A percentile compares a stretch with the other conserved stretches of the same genome.
These are phyloP conservation scores for Backusella luteola DNA, from an alignment of 192 early-diverging fungal genomes.

Conservation along the genomic window DNA sequence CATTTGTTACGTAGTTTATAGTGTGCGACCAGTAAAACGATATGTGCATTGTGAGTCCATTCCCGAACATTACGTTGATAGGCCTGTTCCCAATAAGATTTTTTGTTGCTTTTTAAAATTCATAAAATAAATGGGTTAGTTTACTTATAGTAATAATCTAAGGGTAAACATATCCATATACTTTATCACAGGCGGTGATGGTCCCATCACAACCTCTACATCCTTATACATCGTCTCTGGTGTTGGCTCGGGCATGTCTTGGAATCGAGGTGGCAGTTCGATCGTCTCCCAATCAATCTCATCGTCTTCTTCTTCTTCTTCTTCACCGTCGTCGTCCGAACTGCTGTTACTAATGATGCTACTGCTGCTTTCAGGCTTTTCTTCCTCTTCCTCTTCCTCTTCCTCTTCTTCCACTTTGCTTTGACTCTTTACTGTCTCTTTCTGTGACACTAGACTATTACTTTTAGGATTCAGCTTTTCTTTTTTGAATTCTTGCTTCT, in stretches of 20 bases:
- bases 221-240: conserved; percentile 29
- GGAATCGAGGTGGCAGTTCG: conserved; percentile 19
- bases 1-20: conserved; percentile 57
- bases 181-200: conserved; percentile 3
- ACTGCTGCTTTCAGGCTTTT: neutral
- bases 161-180: conserved; percentile 2
- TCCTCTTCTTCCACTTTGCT: neutral
- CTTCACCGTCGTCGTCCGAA: neutral
- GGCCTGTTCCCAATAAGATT: conserved; percentile 45
- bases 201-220: conserved; percentile 34
- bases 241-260: neutral
- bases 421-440: neutral
- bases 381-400: neutral
- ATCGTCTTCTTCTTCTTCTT: conserved; percentile 3
- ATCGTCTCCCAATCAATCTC: conserved; percentile 51
- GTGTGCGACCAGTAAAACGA: conserved; percentile 53
- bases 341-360: neutral
- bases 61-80: conserved; percentile 50
- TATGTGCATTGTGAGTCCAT: conserved; percentile 60
- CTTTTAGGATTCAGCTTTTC: neutral
- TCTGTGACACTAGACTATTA: neutral
- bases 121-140: neutral
- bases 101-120: conserved; percentile 10
- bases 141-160: neutral
- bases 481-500: neutral